These are phyloP conservation scores for Trichoderma pleuroti DNA, from an alignment of 2,329 filamentous ascomycete species.

Conservation along the genomic window DNA sequence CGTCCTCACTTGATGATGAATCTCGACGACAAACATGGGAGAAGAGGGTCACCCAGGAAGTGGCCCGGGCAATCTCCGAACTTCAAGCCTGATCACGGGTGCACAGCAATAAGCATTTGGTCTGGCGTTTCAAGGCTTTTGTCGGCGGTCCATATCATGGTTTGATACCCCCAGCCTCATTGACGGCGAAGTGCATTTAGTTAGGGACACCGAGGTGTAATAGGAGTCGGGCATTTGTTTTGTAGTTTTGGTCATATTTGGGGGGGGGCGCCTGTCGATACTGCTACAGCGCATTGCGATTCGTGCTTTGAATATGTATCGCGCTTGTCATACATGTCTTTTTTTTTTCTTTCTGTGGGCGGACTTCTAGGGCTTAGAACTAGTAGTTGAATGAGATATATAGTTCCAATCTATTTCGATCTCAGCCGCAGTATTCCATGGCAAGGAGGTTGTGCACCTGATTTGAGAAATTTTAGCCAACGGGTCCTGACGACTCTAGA, in stretches of 20 bases:
- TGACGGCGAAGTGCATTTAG: conserved; percentile 18
- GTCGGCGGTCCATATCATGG: conserved; percentile 20
- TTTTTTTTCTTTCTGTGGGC: conserved; percentile 9
- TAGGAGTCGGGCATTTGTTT: conserved; percentile 20
- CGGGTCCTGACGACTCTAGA: conserved; percentile 10
- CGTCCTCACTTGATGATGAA: conserved; percentile 59
- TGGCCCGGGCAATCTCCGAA: conserved; percentile 67
- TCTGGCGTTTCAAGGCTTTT: conserved; percentile 21
- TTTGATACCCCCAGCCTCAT: conserved; percentile 21
- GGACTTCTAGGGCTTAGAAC: conserved; percentile 17
- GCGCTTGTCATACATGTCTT: conserved; percentile 10
- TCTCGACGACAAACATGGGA: conserved; percentile 69
- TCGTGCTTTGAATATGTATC: conserved; percentile 18
- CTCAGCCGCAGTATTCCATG: not conserved
- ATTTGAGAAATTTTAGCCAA: conserved; percentile 21
- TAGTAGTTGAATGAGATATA: conserved; percentile 7
- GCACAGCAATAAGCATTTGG: conserved; percentile 18
- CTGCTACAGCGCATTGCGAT: conserved; percentile 12
- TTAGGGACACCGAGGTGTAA: conserved; percentile 18
- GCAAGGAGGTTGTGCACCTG: conserved; percentile 5
- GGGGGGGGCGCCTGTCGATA: conserved; percentile 5
- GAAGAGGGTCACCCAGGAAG: conserved; percentile 72
- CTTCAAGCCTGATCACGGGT: conserved; percentile 43
- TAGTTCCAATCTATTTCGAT: not conserved
- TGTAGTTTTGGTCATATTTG: conserved; percentile 16